Conservation (phyloP, 2,329 filamentous ascomycete species). For the Penicillium palitans region DNA sequence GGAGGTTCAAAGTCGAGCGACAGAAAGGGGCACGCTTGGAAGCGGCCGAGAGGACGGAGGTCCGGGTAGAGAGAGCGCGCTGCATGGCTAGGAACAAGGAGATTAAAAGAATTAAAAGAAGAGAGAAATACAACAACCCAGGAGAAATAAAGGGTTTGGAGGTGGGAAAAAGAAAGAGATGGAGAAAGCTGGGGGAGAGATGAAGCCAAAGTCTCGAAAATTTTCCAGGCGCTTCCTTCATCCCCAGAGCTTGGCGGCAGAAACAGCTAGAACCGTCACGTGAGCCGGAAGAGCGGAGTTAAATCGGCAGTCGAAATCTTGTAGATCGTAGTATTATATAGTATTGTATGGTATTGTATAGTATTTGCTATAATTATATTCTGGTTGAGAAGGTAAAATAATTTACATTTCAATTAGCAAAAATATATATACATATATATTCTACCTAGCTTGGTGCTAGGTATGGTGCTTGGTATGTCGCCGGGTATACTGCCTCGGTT, state of each 20-base stretch:
- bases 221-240: conserved; percentile 32
- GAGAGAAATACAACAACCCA: conserved; percentile 33
- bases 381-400: neutral
- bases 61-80: conserved; percentile 84
- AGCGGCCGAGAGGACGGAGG: conserved; percentile 71
- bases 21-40: conserved; percentile 58
- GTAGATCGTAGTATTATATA: neutral
- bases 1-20: conserved; percentile 67
- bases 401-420: too few relatives aligned
- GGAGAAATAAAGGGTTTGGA: conserved; percentile 34
- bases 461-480: too few relatives aligned
- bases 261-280: conserved; percentile 46
- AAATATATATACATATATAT: too few relatives aligned
- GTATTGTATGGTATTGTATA: neutral
- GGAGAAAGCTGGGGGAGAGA: conserved; percentile 32
- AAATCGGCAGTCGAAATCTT: neutral
- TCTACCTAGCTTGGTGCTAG: too few relatives aligned
- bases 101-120: conserved; percentile 27
- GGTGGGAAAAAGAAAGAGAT: conserved; percentile 30
- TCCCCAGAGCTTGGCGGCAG: conserved; percentile 46
- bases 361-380: too few relatives aligned
- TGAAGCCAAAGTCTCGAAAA: conserved; percentile 45
- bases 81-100: conserved; percentile 65
- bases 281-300: conserved; percentile 25
- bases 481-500: too few relatives aligned